Evolutionary conservation across 169 alveolate genomes (phyloP).

Genomic region (Perkinsus olseni): DNA sequence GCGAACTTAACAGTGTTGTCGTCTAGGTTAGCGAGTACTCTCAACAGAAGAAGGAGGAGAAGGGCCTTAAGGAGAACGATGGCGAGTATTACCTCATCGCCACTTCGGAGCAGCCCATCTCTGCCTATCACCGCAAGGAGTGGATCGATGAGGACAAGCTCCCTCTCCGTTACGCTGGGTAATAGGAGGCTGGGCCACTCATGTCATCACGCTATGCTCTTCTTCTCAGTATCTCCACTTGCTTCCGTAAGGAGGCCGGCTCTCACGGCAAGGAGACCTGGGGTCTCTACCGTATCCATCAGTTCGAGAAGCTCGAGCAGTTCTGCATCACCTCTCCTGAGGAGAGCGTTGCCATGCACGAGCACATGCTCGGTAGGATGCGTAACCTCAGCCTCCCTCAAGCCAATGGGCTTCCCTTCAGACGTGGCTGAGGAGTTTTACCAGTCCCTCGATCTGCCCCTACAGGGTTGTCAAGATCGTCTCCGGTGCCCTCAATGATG

Average conservation of each 20-base stretch:
- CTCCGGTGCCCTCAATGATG: conserved; percentile 98
- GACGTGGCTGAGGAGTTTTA: conserved; percentile 79
- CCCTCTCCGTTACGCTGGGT: conserved; percentile 2
- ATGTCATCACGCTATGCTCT: conserved; percentile 66
- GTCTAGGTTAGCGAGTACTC: not conserved
- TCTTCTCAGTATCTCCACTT: conserved; percentile 80
- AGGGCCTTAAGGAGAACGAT: not conserved
- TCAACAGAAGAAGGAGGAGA: not conserved
- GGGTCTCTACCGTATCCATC: conserved; percentile 98
- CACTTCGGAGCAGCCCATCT: conserved; percentile 98
- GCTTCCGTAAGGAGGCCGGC: conserved; percentile 99
- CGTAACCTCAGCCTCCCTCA: not conserved
- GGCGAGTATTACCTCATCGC: conserved; percentile 89
- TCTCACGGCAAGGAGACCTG: conserved; percentile 97
- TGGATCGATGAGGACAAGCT: conserved; percentile 38
- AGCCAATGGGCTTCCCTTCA: not conserved
- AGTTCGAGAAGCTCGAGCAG: conserved; percentile 98
- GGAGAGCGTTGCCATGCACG: conserved; percentile 58
- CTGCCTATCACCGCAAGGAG: conserved; percentile 85
- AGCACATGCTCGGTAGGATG: not conserved
- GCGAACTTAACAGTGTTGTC: not conserved
- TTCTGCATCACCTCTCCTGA: conserved; percentile 90
- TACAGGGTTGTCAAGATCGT: conserved; percentile 92
- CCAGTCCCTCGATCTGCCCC: conserved; percentile 83
- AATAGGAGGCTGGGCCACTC: too few species aligned